A percentile compares a stretch with the other conserved stretches of the same genome.
These are phyloP conservation scores for Alopecurus myosuroides DNA, from an alignment of 176 grass and related monocot species.

Conservation along the genomic window DNA sequence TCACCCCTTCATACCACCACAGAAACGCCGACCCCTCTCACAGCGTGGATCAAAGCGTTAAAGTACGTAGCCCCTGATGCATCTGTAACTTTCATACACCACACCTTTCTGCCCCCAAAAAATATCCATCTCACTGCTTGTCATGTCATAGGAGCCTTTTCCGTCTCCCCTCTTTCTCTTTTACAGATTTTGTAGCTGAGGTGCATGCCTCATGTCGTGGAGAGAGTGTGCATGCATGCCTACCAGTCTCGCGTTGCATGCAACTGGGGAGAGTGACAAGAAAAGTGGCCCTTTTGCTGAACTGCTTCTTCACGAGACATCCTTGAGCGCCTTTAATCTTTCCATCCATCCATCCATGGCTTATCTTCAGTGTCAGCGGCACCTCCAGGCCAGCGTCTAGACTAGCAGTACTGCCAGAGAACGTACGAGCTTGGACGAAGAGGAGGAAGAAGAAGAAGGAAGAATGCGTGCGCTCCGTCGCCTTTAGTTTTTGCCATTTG, in stretches of 20 bases:
- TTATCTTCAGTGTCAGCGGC: slow-evolving; percentile 23
- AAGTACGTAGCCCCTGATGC: not conserved
- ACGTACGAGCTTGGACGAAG: not conserved
- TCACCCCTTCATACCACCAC: not conserved
- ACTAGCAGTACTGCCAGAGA: too few species aligned
- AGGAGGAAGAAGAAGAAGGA: not conserved
- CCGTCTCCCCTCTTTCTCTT: not conserved
- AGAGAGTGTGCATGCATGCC: not conserved
- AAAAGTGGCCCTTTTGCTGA: slow-evolving; percentile 48
- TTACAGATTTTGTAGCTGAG: slow-evolving; percentile 1
- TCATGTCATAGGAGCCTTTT: slow-evolving; percentile 24
- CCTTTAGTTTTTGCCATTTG: slow-evolving; percentile 25
- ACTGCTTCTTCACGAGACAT: slow-evolving; percentile 76
- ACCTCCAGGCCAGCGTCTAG: not conserved
- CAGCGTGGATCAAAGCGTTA: not conserved
- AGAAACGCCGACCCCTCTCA: not conserved
- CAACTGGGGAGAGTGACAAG: slow-evolving; percentile 3
- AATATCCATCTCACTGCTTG: slow-evolving; percentile 14
- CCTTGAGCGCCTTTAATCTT: slow-evolving; percentile 59
- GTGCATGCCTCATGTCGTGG: not conserved
- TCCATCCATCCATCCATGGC: not conserved
- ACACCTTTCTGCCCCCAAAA: not conserved
- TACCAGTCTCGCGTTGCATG: slow-evolving; percentile 2
- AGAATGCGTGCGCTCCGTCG: not conserved
- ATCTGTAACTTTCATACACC: slow-evolving; percentile 8